Evolutionary conservation across 2,329 filamentous ascomycete species (phyloP).

Genomic region (Monascus ruber): DNA sequence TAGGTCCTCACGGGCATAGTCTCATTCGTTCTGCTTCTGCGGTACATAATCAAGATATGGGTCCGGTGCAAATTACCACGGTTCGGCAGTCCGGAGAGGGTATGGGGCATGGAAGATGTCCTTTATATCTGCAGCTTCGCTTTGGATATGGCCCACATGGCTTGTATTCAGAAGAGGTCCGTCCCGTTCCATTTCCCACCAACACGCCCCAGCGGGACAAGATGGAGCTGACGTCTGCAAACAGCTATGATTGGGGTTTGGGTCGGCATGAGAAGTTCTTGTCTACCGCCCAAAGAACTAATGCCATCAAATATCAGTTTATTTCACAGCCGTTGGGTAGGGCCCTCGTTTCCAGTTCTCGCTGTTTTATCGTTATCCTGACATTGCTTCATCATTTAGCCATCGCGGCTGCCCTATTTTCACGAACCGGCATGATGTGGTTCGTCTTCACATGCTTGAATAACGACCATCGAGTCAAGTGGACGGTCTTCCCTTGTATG

Average conservation of each 20-base stretch:
- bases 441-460: slow-evolving; percentile 25
- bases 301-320: slow-evolving; percentile 19
- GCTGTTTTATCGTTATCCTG: slow-evolving; percentile 4
- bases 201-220: background rate
- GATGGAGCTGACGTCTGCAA: background rate
- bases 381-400: slow-evolving; percentile 8
- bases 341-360: background rate
- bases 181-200: background rate
- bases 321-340: slow-evolving; percentile 14
- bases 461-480: slow-evolving; percentile 17
- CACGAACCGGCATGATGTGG: slow-evolving; percentile 26
- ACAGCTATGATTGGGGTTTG: slow-evolving; percentile 18
- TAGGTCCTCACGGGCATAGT: slow-evolving; percentile 11
- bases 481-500: slow-evolving; percentile 20
- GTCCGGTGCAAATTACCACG: slow-evolving; percentile 20
- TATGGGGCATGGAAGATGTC: slow-evolving; percentile 25
- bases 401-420: slow-evolving; percentile 23
- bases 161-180: slow-evolving; percentile 20
- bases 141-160: slow-evolving; percentile 22
- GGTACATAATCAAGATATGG: slow-evolving; percentile 19
- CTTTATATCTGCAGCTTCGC: slow-evolving; percentile 19
- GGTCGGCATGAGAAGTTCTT: slow-evolving; percentile 24
- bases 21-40: slow-evolving; percentile 10
- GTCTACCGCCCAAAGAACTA: slow-evolving; percentile 9
- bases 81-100: slow-evolving; percentile 18